These are phyloP conservation scores for Tubosaeta brunneosetosa DNA, from an alignment of 768 basidiomycete genomes.

Conservation along the genomic window DNA sequence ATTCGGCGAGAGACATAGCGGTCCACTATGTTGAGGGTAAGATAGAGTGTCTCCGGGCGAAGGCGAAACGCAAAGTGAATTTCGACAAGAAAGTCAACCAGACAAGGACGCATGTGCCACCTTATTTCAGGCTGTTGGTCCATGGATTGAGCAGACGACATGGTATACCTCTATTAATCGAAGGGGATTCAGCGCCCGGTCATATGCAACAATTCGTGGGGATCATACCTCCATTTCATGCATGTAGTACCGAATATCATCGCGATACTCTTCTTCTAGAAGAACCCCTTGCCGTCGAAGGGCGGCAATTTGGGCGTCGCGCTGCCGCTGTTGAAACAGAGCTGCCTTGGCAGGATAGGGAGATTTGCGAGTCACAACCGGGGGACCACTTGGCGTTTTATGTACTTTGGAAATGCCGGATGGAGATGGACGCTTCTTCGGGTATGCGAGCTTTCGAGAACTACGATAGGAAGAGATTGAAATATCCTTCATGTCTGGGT, in stretches of 20 bases:
- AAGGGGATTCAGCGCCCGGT: constrained; percentile 4
- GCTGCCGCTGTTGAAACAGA: constrained; percentile 59
- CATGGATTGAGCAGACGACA: constrained; percentile 93
- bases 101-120: constrained; percentile 99
- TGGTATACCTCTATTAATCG: constrained; percentile 64
- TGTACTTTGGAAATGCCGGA: constrained; percentile 68
- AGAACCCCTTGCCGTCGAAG: constrained; percentile 70
- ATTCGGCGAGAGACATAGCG: constrained; percentile 98
- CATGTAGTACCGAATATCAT: constrained; percentile 93
- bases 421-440: constrained; percentile 83
- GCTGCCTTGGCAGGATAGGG: constrained; percentile 64
- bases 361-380: constrained; percentile 51
- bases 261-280: constrained; percentile 92
- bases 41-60: constrained; percentile 96
- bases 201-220: not conserved
- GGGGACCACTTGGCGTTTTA: constrained; percentile 46
- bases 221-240: constrained; percentile 93
- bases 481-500: constrained; percentile 72
- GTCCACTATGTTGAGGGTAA: constrained; percentile 98
- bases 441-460: constrained; percentile 65
- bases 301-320: constrained; percentile 63
- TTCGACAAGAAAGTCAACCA: constrained; percentile 98
- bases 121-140: constrained; percentile 98
- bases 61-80: constrained; percentile 97
- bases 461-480: constrained; percentile 54